Evolutionary conservation across 2,329 filamentous ascomycete species (phyloP), one percentile per base, ranked within the genome.

Genomic region (Pseudocercospora fijiensis): DNA sequence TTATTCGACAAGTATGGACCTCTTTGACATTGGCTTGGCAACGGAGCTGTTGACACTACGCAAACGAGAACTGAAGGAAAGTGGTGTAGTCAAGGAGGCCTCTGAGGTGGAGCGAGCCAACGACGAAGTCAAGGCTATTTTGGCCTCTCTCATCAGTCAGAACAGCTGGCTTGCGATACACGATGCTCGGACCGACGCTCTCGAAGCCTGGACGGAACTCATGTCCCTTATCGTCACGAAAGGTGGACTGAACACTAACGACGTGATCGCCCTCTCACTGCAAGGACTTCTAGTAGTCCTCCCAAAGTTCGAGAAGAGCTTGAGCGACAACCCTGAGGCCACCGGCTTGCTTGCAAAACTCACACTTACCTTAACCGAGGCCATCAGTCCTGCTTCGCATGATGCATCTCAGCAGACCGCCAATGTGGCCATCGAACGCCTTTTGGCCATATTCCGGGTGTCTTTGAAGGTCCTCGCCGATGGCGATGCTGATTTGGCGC

Each of bases 381-480:
- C 89, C 75, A 80, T 95, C 71, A 85, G 60, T 52, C 63, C 70
- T 18, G 92, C 75, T 80, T 88, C 77, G 68, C 79, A 55, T 76
- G 78, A 10, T 43, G 76, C 76, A 18, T 77, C 77, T 3, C 80
- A 78, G 28, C 80, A 80, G 58, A 77, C 78, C 67, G 80, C 77
- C 53, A 81, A 80, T 59, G 82, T 89, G 37, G 91, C 92, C 74
- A 83, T 94, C 26, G 87, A 95, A 33, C 90, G 95, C 73, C 83
- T 98, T 0, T 93, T 92, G 74, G 90, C 96, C 73, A 85, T 98
- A 3, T 97, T 99, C 82, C 90, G 96, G 67, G 86, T 92, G 43
- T 93, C 91, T 66, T 82, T 97, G 13, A 85, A 88, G 70, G 91
- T 92, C 4, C 89, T 96, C 60, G 86, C 88, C 68, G 88, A 90